These are phyloP conservation scores for Candida cerambycidarum DNA, from an alignment of 805 yeast species.

Conservation along the genomic window DNA sequence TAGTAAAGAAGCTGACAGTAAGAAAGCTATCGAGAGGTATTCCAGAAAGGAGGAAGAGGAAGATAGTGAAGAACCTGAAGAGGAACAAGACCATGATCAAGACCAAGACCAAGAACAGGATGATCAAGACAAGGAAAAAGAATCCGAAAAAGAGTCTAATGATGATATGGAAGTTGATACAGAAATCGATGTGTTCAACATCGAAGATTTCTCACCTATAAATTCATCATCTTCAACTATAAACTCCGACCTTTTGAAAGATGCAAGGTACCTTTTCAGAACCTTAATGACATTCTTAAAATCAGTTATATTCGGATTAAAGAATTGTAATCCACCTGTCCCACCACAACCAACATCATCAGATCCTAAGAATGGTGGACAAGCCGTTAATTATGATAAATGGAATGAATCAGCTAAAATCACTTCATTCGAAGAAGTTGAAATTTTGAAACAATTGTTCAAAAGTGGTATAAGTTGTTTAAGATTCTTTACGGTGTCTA, in stretches of 20 bases:
- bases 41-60: conserved; percentile 28
- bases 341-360: conserved; percentile 44
- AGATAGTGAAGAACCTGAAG: conserved; percentile 18
- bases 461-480: conserved; percentile 83
- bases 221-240: conserved; percentile 49
- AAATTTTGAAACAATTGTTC: conserved; percentile 72
- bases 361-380: conserved; percentile 47
- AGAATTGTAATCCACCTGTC: conserved; percentile 80
- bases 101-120: too few relatives aligned
- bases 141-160: conserved; percentile 14
- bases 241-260: conserved; percentile 71
- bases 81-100: too few relatives aligned
- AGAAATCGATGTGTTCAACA: conserved; percentile 31
- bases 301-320: conserved; percentile 85
- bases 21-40: conserved; percentile 40
- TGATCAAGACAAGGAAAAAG: too few relatives aligned
- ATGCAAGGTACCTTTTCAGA: conserved; percentile 83
- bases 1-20: conserved; percentile 42
- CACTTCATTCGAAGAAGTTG: conserved; percentile 80
- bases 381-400: conserved; percentile 41
- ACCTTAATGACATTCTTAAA: conserved; percentile 87
- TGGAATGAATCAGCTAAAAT: conserved; percentile 89
- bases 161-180: conserved; percentile 15
- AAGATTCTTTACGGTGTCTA: conserved; percentile 63
- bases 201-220: conserved; percentile 54